Evolutionary conservation across 2,329 filamentous ascomycete genomes (phyloP).

Genomic region (Exophiala calicioides): DNA sequence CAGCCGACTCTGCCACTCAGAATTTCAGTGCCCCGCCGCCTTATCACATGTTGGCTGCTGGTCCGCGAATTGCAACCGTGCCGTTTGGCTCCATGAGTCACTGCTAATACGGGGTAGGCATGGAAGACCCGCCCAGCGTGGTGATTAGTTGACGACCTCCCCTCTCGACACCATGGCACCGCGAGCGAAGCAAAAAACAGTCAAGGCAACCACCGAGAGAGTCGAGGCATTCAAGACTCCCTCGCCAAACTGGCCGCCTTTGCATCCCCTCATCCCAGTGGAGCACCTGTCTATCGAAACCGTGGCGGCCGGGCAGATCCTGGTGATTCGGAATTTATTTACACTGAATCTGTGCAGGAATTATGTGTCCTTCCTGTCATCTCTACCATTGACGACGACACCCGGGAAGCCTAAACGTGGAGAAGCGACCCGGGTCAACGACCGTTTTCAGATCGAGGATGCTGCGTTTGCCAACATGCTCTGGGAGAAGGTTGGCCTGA

Average conservation of each 20-base stretch:
- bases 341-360: constrained; percentile 71
- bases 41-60: not conserved
- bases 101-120: not conserved
- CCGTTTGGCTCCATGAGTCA: not conserved
- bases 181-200: constrained; percentile 17
- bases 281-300: constrained; percentile 63
- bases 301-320: constrained; percentile 65
- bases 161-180: constrained; percentile 23
- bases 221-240: constrained; percentile 15
- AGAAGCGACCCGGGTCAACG: constrained; percentile 82
- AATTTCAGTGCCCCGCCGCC: too few relatives aligned
- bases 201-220: constrained; percentile 1
- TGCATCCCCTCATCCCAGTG: constrained; percentile 68
- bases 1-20: not conserved
- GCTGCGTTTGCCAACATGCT: constrained; percentile 69
- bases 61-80: not conserved
- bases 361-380: constrained; percentile 72
- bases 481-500: constrained; percentile 76
- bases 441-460: constrained; percentile 83
- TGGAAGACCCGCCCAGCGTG: not conserved
- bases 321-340: constrained; percentile 73
- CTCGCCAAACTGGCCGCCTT: constrained; percentile 67
- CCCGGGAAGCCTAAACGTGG: constrained; percentile 76
- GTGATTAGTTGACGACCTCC: too few relatives aligned
- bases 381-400: constrained; percentile 73